Evolutionary conservation across 2,329 filamentous ascomycete species (phyloP), one percentile per base, ranked within the genome.

Genomic region (Monilinia polystroma): DNA sequence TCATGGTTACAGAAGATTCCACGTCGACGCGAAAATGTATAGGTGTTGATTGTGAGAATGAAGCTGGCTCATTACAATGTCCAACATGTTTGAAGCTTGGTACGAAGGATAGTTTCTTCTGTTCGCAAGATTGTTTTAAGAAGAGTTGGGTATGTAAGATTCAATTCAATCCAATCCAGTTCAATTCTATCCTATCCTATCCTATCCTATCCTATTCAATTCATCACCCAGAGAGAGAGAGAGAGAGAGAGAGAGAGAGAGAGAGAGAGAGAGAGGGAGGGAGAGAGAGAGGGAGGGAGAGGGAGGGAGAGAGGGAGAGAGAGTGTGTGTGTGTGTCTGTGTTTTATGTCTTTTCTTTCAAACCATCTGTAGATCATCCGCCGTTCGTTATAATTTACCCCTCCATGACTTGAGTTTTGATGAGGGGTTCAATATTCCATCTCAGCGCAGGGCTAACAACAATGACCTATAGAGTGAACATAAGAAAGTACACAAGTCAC

Each of bases 121-220:
- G 95, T 82, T 93, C 93, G 38, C 95, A 99, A 79, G 95, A 98
- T 74, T 99, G 95, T 83, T 99, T 99, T 82, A 98, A 97, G 84
- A 90, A 88, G 79, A 99, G 93, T 83, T 99, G 95, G 95, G 95
- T 98, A 87, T 74, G 86, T 70, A 35, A 29, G 16, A 23, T 54
- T 29, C 41, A 10, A 35, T 35, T 7, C 32, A 35, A 35, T 35
- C 5, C 32, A 35, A 8, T 35, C 5, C 32, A 35, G 6, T 35
- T 1, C 32, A 35, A 8, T 35, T 7, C 32, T 5, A 35, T 35
- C 7, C 32, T 5, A 35, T 35, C 6, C 8, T 3, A 10, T 51
- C 8, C 2, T 23, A 38, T 60, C 8, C 29, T 18, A 18, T 38
- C 12, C 16, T 18, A 32, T 47, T 5, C 16, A 23, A 38, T 51